phyloP scores from a whole-genome alignment of 2,329 filamentous ascomycete species.

The Teratosphaeria nubilosa region DNA sequence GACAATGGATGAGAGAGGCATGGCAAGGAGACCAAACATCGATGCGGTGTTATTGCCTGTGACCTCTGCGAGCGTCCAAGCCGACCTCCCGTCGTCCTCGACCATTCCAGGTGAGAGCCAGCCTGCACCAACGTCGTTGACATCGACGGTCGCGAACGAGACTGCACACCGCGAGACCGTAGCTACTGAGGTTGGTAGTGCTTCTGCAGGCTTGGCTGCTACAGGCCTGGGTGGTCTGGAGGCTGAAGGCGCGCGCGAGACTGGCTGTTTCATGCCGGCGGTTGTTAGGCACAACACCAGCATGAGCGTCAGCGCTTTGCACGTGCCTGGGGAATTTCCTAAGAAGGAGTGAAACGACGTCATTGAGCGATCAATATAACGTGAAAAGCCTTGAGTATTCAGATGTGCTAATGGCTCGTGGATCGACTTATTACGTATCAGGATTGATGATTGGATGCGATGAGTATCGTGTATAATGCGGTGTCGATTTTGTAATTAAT shows the following conservation, averaged over 20 bases:
- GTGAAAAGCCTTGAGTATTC: not conserved
- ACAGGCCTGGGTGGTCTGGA: constrained; percentile 22
- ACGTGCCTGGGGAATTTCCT: constrained; percentile 55
- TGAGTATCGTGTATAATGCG: not conserved
- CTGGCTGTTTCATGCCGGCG: constrained; percentile 37
- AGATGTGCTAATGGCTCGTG: not conserved
- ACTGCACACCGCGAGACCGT: not conserved
- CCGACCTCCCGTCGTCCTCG: not conserved
- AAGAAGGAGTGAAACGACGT: constrained; percentile 8
- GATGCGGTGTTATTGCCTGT: not conserved
- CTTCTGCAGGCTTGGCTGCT: not conserved
- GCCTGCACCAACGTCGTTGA: not conserved
- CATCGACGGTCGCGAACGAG: constrained; percentile 1
- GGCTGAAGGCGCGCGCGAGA: constrained; percentile 24
- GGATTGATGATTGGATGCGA: not conserved
- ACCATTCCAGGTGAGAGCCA: not conserved
- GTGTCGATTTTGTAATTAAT: not conserved
- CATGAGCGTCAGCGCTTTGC: constrained; percentile 51
- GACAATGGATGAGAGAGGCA: not conserved
- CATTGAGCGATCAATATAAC: not conserved
- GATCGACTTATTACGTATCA: not conserved
- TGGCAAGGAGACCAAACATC: not conserved
- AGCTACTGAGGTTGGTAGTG: not conserved
- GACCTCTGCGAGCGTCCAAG: not conserved
- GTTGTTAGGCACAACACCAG: constrained; percentile 37